Percentiles rank a stretch among this genome's conserved stretches.
Conservation (phyloP, 768 basidiomycete genomes). For the Kwoniella sp. region DNA sequence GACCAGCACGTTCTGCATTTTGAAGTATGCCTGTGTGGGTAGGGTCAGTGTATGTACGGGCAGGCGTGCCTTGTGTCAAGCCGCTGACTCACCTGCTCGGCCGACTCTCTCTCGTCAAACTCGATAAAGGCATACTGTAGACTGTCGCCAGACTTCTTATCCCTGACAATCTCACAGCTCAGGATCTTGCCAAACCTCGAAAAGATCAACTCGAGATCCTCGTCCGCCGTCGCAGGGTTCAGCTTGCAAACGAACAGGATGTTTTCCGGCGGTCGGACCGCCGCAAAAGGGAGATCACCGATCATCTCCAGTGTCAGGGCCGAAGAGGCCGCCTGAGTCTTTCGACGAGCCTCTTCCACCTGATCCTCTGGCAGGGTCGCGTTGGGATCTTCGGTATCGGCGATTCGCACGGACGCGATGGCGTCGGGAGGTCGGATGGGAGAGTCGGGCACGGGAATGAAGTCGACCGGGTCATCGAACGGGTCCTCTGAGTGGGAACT, state of each 20-base stretch:
- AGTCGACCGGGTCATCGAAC: constrained; percentile 76
- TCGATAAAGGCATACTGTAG: constrained; percentile 98
- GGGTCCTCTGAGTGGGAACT: constrained; percentile 69
- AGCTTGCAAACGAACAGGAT: constrained; percentile 98
- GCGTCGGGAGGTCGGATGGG: constrained; percentile 79
- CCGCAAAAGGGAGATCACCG: constrained; percentile 95
- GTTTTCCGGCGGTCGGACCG: constrained; percentile 95
- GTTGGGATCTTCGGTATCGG: constrained; percentile 88
- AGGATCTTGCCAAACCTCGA: constrained; percentile 91
- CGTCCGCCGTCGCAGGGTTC: constrained; percentile 89
- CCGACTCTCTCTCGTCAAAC: constrained; percentile 87
- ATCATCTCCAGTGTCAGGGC: constrained; percentile 99
- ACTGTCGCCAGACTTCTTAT: constrained; percentile 92
- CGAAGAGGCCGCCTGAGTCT: constrained; percentile 83
- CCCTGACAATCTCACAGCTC: constrained; percentile 95
- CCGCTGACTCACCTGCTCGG: constrained; percentile 69
- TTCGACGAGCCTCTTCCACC: constrained; percentile 71
- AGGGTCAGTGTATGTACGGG: not conserved
- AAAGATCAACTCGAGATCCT: constrained; percentile 95
- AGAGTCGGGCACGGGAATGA: constrained; percentile 67
- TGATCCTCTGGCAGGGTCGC: constrained; percentile 79
- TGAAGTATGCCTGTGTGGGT: constrained; percentile 80
- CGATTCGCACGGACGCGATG: constrained; percentile 63
- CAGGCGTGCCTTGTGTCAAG: not conserved
- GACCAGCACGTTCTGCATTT: constrained; percentile 98